Evolutionary conservation across 495 filamentous ascomycete species (phyloP), one percentile per base, ranked within the genome.

Genomic region (Trichoderma orchidacearum): DNA sequence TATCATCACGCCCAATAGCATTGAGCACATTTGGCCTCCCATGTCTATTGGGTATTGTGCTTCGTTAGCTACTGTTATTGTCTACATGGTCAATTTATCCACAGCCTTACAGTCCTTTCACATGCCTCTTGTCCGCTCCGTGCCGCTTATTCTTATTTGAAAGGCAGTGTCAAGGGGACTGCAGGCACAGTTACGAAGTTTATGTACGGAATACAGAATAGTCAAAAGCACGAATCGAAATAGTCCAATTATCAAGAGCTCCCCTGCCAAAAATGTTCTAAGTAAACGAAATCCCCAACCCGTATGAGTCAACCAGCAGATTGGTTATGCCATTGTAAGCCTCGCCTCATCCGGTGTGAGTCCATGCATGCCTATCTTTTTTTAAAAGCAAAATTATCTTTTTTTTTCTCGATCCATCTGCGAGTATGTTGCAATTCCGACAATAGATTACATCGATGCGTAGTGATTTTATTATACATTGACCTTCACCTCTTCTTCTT

Each of bases 361-460:
- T 41, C 41, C 41, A 48, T 48, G 18, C 41, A 48, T 48, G 18
- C 41, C 41, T 3, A 23, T 48, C 11, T 48, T 48, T 48, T 23
- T 23, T 25, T 48, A 25, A 48, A 6, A 48, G 27, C 11, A 48
- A 48, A 17, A 48, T 41, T 18, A n/a, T 41, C 36, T 18, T 6
- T n/a, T n/a, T n/a, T n/a, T n/a, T n/a, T n/a, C n/a, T n/a, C n/a
- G 15, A 17, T 17, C 36, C 41, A 27, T 48, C 21, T 13, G 41
- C 41, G 41, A 48, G 41, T 48, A 48, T 48, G 41, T 48, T 48
- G 41, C 41, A 23, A 48, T 25, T 48, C 27, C 41, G 41, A 48
- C 41, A 48, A 48, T 48, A 48, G 41, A 48, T 48, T 48, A 48
- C 41, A 48, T 48, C 41, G 41, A 48, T 48, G 41, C 41, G 41